Evolutionary conservation across 2,329 filamentous ascomycete species (phyloP), one percentile per base, ranked within the genome.

Genomic region (Amphichorda felina): DNA sequence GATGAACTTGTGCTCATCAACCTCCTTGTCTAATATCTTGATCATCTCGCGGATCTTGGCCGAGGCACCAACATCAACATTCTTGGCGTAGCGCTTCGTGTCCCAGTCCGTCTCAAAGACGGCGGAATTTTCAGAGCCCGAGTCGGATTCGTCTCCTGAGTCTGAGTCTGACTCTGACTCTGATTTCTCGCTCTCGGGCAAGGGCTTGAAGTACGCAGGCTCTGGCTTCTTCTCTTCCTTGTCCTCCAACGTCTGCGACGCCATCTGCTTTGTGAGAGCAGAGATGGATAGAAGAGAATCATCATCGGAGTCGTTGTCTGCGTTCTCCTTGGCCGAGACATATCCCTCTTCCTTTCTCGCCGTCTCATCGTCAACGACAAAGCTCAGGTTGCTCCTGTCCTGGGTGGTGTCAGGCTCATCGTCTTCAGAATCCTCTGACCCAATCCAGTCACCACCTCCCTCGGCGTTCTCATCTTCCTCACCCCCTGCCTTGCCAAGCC

Each of bases 11-110:
- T 94, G 85, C 40, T 86, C 69, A 2, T 70, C 64, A 0, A 79
- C 78, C 56, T 98, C 91, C 30, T 75, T 75, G 43, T 78, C 72
- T 8, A 98, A 72, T 35, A 98, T 83, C 41, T 76, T 69, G 50
- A 94, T 72, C 15, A 96, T 70, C 47, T 91, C 79, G 30, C 82
- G 79, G 49, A 98, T 93, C 63, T 98, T 98, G 47, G 91, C 89
- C 1, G 91, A 98, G 2, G 77, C 71, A 18, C 74, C 63, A 24
- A 82, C 66, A 19, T 64, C 62, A 6, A 67, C 63, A 53, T 54
- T 28, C 55, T 48, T 31, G 18, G 47, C 43, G 39, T 14, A 13
- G 24, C 30, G 21, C 10, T 22, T 29, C 7, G 30, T 33, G 18
- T 30, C 17, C 26, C 31, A 34, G n/a, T 37, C 35, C n/a, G 9